phyloP scores from a whole-genome alignment of 2,329 filamentous ascomycete genomes.

The Xylaria sp. region DNA sequence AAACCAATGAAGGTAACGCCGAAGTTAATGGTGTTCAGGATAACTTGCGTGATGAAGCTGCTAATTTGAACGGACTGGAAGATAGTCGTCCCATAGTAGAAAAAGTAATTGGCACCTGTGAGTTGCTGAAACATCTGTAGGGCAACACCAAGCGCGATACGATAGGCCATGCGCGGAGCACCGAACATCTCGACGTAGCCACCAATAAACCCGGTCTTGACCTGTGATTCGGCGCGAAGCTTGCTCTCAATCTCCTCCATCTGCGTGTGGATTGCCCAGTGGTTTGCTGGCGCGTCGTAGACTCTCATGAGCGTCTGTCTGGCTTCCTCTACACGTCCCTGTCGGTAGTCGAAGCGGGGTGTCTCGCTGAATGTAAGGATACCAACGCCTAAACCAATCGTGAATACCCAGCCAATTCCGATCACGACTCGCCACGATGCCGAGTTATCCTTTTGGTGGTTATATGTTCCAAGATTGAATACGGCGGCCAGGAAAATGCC shows the following conservation, averaged over 20 bases:
- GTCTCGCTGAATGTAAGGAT: conserved; percentile 65
- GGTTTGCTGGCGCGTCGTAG: conserved; percentile 53
- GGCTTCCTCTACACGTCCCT: conserved; percentile 59
- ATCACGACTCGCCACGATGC: conserved; percentile 71
- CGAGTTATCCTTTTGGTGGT: conserved; percentile 56
- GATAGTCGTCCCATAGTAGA: conserved; percentile 70
- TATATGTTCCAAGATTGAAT: conserved; percentile 71
- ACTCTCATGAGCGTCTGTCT: conserved; percentile 60
- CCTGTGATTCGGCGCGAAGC: conserved; percentile 59
- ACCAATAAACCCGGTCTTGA: conserved; percentile 27
- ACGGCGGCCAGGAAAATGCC: conserved; percentile 71
- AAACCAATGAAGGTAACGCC: conserved; percentile 73
- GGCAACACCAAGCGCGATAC: conserved; percentile 68
- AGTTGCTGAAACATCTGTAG: conserved; percentile 76
- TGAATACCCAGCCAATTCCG: conserved; percentile 64
- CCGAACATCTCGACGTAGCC: conserved; percentile 68
- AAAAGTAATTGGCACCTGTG: conserved; percentile 75
- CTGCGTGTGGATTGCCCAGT: conserved; percentile 40
- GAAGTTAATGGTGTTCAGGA: conserved; percentile 75
- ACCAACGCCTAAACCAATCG: conserved; percentile 59
- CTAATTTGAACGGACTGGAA: conserved; percentile 61
- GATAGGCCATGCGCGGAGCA: conserved; percentile 72
- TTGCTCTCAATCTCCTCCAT: conserved; percentile 63
- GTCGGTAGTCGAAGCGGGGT: conserved; percentile 63
- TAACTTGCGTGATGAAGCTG: conserved; percentile 74